Conservation (phyloP, 768 basidiomycete species). For the Russula griseocarnosa region DNA sequence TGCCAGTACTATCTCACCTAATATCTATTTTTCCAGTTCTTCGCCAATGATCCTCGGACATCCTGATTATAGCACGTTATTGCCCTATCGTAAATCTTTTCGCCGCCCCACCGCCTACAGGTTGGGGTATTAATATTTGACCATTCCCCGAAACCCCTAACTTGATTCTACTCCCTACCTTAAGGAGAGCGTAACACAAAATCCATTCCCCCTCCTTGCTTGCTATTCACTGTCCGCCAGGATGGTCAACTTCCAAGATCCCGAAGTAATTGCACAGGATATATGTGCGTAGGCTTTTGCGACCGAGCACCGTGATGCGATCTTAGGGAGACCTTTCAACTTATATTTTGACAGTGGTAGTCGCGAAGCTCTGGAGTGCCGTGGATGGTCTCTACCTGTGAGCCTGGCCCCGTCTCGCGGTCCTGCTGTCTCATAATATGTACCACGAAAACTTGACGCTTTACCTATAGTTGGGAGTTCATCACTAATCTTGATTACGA, state of each 20-base stretch:
- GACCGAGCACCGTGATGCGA: background rate
- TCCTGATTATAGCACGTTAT: background rate
- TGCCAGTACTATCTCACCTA: background rate
- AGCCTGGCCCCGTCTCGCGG: background rate
- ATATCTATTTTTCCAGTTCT: background rate
- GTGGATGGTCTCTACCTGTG: conserved; percentile 2
- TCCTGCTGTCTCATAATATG: background rate
- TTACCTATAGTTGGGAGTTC: background rate
- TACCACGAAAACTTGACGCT: background rate
- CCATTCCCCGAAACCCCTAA: background rate
- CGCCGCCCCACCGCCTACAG: background rate
- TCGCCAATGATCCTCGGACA: background rate
- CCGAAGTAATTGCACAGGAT: background rate
- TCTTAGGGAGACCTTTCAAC: background rate
- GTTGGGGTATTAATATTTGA: background rate
- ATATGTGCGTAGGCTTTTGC: background rate
- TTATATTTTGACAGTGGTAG: background rate
- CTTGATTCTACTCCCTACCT: too few species aligned
- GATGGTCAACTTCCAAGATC: conserved; percentile 3
- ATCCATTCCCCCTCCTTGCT: background rate
- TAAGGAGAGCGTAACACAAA: too few species aligned
- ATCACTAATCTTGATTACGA: background rate
- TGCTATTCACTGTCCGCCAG: background rate
- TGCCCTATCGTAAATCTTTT: background rate
- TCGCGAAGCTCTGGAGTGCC: background rate